These are phyloP conservation scores for Pseudogymnoascus verrucosus DNA, from an alignment of 2,329 filamentous ascomycete species.

Conservation along the genomic window DNA sequence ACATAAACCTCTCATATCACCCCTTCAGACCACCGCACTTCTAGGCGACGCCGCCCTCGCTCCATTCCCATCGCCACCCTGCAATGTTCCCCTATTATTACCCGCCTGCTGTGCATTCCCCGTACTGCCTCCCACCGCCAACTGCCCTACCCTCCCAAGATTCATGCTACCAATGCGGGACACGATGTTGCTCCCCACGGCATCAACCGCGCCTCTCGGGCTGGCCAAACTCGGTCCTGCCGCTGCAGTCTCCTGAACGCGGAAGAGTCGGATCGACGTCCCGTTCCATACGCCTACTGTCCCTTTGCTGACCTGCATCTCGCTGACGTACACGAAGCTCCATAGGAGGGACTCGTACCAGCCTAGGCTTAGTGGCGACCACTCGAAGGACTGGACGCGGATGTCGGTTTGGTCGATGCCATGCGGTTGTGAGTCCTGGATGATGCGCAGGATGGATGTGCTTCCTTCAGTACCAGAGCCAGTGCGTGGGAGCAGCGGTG, in stretches of 20 bases:
- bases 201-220: constrained; percentile 85
- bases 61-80: constrained; percentile 15
- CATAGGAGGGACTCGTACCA: constrained; percentile 96
- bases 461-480: constrained; percentile 37
- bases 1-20: not conserved
- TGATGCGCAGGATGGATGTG: constrained; percentile 42
- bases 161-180: constrained; percentile 72
- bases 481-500: constrained; percentile 42
- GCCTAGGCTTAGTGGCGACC: constrained; percentile 80
- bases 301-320: constrained; percentile 80
- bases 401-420: constrained; percentile 68
- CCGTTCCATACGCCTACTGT: constrained; percentile 93
- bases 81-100: constrained; percentile 13
- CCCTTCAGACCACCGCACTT: not conserved
- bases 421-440: constrained; percentile 54
- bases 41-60: constrained; percentile 1
- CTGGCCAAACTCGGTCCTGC: constrained; percentile 74
- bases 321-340: constrained; percentile 84
- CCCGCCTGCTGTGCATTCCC: constrained; percentile 20
- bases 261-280: constrained; percentile 80
- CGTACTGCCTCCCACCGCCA: constrained; percentile 23
- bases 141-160: constrained; percentile 13
- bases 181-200: constrained; percentile 83
- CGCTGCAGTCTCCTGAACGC: constrained; percentile 75
- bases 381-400: constrained; percentile 84